Evolutionary conservation across 169 alveolate genomes (phyloP).

Genomic region (Plasmodium malariae): DNA sequence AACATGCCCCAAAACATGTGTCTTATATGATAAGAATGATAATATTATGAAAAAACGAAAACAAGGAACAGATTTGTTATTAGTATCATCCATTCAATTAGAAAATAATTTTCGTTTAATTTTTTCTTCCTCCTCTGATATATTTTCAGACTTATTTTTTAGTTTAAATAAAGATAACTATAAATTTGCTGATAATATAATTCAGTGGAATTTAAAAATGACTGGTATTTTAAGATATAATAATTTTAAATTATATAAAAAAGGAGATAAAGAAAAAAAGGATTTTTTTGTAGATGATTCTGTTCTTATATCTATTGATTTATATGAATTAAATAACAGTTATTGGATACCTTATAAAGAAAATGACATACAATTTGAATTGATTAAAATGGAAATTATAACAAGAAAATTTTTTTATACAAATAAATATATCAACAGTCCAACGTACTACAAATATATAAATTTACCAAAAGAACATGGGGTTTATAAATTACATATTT

Average conservation of each 20-base stretch:
- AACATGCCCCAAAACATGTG: conserved; percentile 47
- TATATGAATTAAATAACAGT: conserved; percentile 41
- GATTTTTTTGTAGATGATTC: conserved; percentile 43
- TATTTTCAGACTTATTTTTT: conserved; percentile 63
- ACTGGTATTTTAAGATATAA: conserved; percentile 72
- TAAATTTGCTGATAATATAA: conserved; percentile 17
- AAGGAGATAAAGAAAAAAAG: neutral
- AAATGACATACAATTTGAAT: conserved; percentile 48
- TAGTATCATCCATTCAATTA: conserved; percentile 64
- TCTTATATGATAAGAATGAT: conserved; percentile 26
- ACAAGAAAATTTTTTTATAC: conserved; percentile 33
- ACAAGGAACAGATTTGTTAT: conserved; percentile 50
- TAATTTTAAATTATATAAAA: conserved; percentile 47
- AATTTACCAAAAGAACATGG: conserved; percentile 63
- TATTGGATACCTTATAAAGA: conserved; percentile 69
- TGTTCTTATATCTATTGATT: conserved; percentile 43
- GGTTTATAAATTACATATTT: conserved; percentile 67
- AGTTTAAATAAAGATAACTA: conserved; percentile 25
- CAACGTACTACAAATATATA: conserved; percentile 47
- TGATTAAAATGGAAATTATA: conserved; percentile 24
- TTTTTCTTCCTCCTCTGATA: conserved; percentile 67
- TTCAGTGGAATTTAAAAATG: conserved; percentile 67
- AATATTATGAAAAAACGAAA: conserved; percentile 17
- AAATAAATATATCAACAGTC: conserved; percentile 5
- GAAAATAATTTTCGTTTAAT: conserved; percentile 63